phyloP scores from a whole-genome alignment of 805 yeast species.

The Isabelozyma heimii region DNA sequence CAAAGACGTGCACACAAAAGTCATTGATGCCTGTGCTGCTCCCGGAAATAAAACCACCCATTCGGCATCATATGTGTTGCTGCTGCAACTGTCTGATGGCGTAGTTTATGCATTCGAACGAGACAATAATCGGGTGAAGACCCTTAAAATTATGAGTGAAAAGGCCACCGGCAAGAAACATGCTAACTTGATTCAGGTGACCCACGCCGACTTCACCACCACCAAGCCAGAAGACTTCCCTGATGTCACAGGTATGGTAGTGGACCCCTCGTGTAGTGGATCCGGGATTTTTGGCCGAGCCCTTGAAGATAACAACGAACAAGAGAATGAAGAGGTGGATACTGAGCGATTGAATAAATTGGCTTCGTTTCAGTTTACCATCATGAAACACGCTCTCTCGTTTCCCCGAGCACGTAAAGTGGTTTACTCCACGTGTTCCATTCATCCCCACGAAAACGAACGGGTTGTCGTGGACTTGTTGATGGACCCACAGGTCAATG shows the following conservation, averaged over 20 bases:
- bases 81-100: conserved; percentile 7
- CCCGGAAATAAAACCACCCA: conserved; percentile 99
- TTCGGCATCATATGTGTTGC: conserved; percentile 62
- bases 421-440: conserved; percentile 93
- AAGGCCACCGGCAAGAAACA: conserved; percentile 50
- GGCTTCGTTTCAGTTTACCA: conserved; percentile 82
- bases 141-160: conserved; percentile 71
- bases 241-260: conserved; percentile 74
- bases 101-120: conserved; percentile 85
- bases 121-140: conserved; percentile 68
- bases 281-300: conserved; percentile 96
- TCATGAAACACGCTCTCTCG: conserved; percentile 82
- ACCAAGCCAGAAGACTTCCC: conserved; percentile 56
- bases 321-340: conserved; percentile 49
- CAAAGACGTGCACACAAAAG: conserved; percentile 47
- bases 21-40: conserved; percentile 95
- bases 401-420: conserved; percentile 77
- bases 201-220: conserved; percentile 64
- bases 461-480: conserved; percentile 80
- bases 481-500: conserved; percentile 59
- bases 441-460: conserved; percentile 93
- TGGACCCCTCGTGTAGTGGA: conserved; percentile 98
- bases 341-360: conserved; percentile 67
- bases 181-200: conserved; percentile 43
- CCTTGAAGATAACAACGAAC: conserved; percentile 47